phyloP scores from a whole-genome alignment of 2,329 filamentous ascomycete species.

The Fusarium dimerum region DNA sequence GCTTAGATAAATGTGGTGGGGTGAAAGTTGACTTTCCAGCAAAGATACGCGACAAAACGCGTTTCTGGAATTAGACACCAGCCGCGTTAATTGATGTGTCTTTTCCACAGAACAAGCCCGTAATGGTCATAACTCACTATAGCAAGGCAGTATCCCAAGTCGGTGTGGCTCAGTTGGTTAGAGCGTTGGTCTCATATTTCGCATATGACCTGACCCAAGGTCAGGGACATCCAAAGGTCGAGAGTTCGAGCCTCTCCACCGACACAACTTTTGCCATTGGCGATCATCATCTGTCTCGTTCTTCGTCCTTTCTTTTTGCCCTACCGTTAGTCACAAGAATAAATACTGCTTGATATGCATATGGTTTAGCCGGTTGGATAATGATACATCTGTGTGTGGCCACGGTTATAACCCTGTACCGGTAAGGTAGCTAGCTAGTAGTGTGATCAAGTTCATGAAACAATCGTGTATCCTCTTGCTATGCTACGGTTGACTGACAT shows the following conservation, averaged over 20 bases:
- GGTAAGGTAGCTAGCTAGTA: too few species aligned
- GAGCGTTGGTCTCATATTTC: conserved; percentile 32
- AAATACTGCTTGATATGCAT: too few species aligned
- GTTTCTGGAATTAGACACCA: not conserved
- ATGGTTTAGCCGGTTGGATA: too few species aligned
- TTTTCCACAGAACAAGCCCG: not conserved
- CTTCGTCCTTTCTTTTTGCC: not conserved
- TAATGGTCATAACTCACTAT: too few species aligned
- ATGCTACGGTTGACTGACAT: too few species aligned
- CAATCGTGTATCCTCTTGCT: too few species aligned
- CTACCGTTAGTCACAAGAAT: too few species aligned
- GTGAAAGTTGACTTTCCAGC: not conserved
- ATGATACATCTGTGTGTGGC: too few species aligned
- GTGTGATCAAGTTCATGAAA: too few species aligned
- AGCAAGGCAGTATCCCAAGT: not conserved
- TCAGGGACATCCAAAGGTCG: conserved; percentile 16
- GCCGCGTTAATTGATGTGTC: not conserved
- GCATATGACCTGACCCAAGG: conserved; percentile 8
- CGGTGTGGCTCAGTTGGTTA: conserved; percentile 32
- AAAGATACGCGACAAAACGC: not conserved
- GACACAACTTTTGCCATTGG: not conserved
- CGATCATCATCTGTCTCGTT: not conserved
- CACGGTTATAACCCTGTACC: too few species aligned
- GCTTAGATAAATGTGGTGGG: not conserved
- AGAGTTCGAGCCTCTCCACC: conserved; percentile 16